These are phyloP conservation scores for Massariosphaeria phaeospora DNA, from an alignment of 495 filamentous ascomycete genomes.

Conservation along the genomic window DNA sequence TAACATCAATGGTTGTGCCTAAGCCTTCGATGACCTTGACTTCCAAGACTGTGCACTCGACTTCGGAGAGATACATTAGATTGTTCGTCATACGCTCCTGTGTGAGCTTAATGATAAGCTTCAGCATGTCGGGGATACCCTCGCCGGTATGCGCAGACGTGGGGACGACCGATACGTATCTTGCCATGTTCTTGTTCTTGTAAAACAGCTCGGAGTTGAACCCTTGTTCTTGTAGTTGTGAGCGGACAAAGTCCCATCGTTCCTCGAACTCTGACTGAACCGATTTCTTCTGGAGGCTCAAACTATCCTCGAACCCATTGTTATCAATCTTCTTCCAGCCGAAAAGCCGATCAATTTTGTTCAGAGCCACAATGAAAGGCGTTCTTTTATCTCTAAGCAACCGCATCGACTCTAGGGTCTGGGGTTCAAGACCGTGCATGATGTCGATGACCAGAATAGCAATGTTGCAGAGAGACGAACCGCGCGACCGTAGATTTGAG, in stretches of 20 bases:
- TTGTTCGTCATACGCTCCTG: constrained; percentile 98
- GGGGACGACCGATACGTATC: constrained; percentile 87
- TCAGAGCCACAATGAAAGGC: constrained; percentile 96
- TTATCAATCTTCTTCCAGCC: constrained; percentile 97
- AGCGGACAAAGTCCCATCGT: constrained; percentile 82
- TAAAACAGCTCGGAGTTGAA: constrained; percentile 97
- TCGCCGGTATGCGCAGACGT: constrained; percentile 97
- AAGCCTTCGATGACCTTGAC: constrained; percentile 99
- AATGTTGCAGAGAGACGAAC: constrained; percentile 98
- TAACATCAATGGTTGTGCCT: constrained; percentile 97
- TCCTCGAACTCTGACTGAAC: constrained; percentile 94
- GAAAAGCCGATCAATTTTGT: constrained; percentile 99
- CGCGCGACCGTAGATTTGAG: constrained; percentile 92
- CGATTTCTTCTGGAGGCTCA: constrained; percentile 84
- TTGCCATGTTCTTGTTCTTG: constrained; percentile 96
- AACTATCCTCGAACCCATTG: constrained; percentile 92
- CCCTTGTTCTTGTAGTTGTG: constrained; percentile 90
- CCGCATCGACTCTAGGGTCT: constrained; percentile 96
- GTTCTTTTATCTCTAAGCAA: constrained; percentile 90
- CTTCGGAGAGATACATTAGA: constrained; percentile 96
- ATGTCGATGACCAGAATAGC: constrained; percentile 99
- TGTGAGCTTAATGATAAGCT: constrained; percentile 82
- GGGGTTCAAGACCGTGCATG: constrained; percentile 98
- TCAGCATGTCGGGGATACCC: constrained; percentile 98
- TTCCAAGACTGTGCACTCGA: constrained; percentile 96